A percentile compares a stretch with the other conserved stretches of the same genome.
Evolutionary conservation across 2,329 filamentous ascomycete genomes (phyloP).

Genomic region (Paecilomyces niveus): DNA sequence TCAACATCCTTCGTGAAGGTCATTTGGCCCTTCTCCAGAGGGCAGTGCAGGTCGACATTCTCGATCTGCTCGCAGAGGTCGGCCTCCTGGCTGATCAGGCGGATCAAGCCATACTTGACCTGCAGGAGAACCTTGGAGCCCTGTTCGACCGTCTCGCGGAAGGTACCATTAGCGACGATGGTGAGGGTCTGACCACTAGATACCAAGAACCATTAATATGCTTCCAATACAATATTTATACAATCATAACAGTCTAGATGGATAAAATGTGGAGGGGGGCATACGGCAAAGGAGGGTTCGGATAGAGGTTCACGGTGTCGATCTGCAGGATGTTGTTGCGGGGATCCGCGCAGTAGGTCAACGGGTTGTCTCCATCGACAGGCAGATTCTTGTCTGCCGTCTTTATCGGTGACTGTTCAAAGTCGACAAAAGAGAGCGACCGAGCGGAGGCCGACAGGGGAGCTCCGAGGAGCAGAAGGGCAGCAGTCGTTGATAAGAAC

Average conservation of each 20-base stretch:
- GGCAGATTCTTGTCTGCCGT: constrained; percentile 49
- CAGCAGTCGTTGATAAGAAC: constrained; percentile 25
- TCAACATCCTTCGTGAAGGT: constrained; percentile 73
- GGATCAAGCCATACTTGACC: constrained; percentile 93
- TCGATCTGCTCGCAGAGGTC: constrained; percentile 84
- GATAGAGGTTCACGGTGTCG: constrained; percentile 68
- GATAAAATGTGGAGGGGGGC: constrained; percentile 27
- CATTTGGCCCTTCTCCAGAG: constrained; percentile 71
- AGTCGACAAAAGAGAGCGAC: constrained; percentile 42
- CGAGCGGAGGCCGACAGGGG: constrained; percentile 38
- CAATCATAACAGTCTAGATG: background rate
- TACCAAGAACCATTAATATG: constrained; percentile 12
- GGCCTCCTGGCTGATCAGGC: constrained; percentile 69
- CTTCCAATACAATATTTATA: constrained; percentile 2
- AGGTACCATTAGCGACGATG: constrained; percentile 71
- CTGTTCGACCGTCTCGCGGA: constrained; percentile 63
- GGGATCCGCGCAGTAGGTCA: constrained; percentile 70
- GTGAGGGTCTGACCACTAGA: constrained; percentile 66
- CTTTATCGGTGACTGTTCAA: constrained; percentile 44
- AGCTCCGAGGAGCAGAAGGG: constrained; percentile 39
- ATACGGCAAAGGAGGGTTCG: constrained; percentile 84
- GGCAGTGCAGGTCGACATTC: constrained; percentile 85
- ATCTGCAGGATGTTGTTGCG: constrained; percentile 66
- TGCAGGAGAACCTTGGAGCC: constrained; percentile 75
- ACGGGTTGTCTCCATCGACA: constrained; percentile 78